These are phyloP conservation scores for Mortierella sp. DNA, from an alignment of 371 early-diverging fungal species.

Conservation along the genomic window DNA sequence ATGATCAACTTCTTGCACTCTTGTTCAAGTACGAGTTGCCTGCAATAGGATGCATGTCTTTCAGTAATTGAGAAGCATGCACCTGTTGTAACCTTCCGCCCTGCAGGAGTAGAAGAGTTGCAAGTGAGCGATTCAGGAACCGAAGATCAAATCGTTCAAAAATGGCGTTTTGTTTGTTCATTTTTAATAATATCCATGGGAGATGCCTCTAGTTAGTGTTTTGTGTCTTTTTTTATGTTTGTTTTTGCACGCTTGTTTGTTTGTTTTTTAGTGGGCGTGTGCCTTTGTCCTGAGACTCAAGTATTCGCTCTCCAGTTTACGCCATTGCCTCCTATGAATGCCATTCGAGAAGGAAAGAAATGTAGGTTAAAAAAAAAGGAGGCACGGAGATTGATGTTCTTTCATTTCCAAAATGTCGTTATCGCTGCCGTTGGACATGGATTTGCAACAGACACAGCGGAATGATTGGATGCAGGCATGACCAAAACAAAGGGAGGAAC, in stretches of 20 bases:
- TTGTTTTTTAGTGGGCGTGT: not conserved
- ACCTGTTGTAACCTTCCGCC: no score
- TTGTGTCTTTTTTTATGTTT: not conserved
- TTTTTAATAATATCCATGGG: not conserved
- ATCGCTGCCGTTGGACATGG: not conserved
- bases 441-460: not conserved
- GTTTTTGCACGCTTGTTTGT: not conserved
- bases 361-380: no score
- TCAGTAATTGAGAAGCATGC: no score
- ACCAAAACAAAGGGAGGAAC: not conserved
- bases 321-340: conserved; percentile 51
- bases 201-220: not conserved
- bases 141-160: no score
- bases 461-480: not conserved
- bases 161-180: not conserved
- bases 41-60: no score
- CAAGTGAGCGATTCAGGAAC: no score
- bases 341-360: not conserved
- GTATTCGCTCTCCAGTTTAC: conserved; percentile 51
- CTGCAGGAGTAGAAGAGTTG: no score
- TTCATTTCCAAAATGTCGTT: conserved; percentile 1
- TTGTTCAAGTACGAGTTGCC: no score
- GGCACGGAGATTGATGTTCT: not conserved
- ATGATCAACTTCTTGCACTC: no score
- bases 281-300: conserved; percentile 35